Conservation (phyloP, 2,329 filamentous ascomycete genomes). For the Leptographium galeiforme region DNA sequence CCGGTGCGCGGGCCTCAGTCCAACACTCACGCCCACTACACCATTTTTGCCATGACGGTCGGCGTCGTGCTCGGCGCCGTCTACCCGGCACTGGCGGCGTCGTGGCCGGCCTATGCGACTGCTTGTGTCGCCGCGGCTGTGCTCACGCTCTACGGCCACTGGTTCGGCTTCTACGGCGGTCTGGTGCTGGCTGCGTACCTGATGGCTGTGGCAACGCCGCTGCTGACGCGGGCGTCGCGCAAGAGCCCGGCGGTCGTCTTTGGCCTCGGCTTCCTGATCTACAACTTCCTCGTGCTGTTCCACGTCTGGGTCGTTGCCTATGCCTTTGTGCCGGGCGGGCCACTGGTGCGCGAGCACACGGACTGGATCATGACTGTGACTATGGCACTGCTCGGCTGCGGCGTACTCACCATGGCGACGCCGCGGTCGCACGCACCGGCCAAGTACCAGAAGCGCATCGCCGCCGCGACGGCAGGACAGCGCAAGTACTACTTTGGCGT, state of each 20-base stretch:
- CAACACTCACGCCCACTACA: slow-evolving; percentile 80
- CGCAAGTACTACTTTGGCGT: slow-evolving; percentile 41
- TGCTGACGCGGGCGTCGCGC: slow-evolving; percentile 64
- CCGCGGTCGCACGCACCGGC: slow-evolving; percentile 26
- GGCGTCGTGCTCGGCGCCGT: slow-evolving; percentile 68
- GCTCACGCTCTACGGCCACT: slow-evolving; percentile 65
- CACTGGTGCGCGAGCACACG: slow-evolving; percentile 81
- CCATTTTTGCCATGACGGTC: slow-evolving; percentile 72
- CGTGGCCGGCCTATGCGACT: slow-evolving; percentile 66
- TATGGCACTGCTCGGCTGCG: slow-evolving; percentile 73
- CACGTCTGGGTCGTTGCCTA: slow-evolving; percentile 98
- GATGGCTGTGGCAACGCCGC: slow-evolving; percentile 61
- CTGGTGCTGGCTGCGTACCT: slow-evolving; percentile 65
- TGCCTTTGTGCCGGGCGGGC: slow-evolving; percentile 90
- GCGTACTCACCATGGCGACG: slow-evolving; percentile 60
- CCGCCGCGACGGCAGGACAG: slow-evolving; percentile 21
- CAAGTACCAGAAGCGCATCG: slow-evolving; percentile 25
- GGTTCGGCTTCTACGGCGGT: slow-evolving; percentile 81
- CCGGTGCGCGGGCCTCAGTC: slow-evolving; percentile 79
- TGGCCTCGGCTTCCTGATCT: slow-evolving; percentile 76
- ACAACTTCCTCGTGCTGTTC: slow-evolving; percentile 91
- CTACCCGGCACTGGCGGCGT: slow-evolving; percentile 54
- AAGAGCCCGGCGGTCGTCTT: slow-evolving; percentile 70
- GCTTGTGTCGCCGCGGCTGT: slow-evolving; percentile 70
- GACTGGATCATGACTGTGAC: slow-evolving; percentile 87